Evolutionary conservation across 352 stramenopile genomes (phyloP).

Genomic region (Phytophthora vignae): DNA sequence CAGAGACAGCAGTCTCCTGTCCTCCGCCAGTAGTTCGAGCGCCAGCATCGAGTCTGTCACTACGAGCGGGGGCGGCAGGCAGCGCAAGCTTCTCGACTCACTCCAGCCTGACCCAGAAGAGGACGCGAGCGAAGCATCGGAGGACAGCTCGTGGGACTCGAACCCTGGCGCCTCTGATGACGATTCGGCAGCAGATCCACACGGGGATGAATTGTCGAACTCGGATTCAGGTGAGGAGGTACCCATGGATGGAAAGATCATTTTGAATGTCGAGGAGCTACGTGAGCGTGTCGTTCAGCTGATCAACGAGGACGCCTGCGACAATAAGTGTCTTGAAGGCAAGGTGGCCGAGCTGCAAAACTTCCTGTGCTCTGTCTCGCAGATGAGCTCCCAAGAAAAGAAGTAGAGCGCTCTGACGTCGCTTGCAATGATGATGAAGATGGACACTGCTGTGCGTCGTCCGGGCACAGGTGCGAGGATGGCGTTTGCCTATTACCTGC

Average conservation of each 20-base stretch:
- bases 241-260: background rate
- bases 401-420: background rate
- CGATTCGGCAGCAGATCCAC: too few relatives aligned
- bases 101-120: too few relatives aligned
- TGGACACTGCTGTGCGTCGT: background rate
- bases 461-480: background rate
- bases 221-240: background rate
- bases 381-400: background rate
- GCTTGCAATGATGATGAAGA: background rate
- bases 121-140: too few relatives aligned
- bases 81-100: too few relatives aligned
- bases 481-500: slow-evolving; percentile 2
- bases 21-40: too few relatives aligned
- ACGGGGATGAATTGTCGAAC: background rate
- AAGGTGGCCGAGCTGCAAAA: background rate
- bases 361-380: background rate
- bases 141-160: too few relatives aligned
- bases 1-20: too few relatives aligned
- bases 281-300: background rate
- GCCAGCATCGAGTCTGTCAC: too few relatives aligned
- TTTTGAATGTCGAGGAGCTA: slow-evolving; percentile 3
- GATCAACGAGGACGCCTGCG: background rate
- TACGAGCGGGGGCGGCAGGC: too few relatives aligned
- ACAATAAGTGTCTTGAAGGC: background rate
- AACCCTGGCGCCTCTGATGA: too few relatives aligned